Percentiles rank a stretch among this genome's conserved stretches.
Conservation (phyloP, 345 rosid genomes). For the Eutrema japonicum region DNA sequence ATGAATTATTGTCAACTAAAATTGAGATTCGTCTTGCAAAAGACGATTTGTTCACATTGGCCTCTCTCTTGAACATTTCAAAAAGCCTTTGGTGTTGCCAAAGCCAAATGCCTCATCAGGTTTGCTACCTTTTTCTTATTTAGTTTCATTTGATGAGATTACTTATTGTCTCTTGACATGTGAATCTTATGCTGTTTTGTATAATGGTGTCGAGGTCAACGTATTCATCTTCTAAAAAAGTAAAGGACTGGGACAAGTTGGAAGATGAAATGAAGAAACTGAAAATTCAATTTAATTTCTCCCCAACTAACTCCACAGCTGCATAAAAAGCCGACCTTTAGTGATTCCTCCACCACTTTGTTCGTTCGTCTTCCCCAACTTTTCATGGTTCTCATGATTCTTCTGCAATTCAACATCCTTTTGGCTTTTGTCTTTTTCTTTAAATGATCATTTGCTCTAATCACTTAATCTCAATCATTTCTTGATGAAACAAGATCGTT, state of each 20-base stretch:
- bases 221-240: constrained; percentile 85
- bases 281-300: constrained; percentile 18
- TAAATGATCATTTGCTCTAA: not conserved
- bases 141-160: not conserved
- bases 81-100: constrained; percentile 50
- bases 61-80: constrained; percentile 69
- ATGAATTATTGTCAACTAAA: constrained; percentile 71
- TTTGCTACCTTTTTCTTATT: constrained; percentile 26
- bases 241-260: constrained; percentile 81
- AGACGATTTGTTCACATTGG: constrained; percentile 76
- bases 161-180: not conserved
- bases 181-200: constrained; percentile 7
- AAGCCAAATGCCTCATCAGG: constrained; percentile 51
- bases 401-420: not conserved
- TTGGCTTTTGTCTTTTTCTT: not conserved
- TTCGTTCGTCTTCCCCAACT: not conserved
- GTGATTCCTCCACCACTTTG: not conserved
- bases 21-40: constrained; percentile 84
- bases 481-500: not conserved
- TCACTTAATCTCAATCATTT: not conserved
- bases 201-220: constrained; percentile 51
- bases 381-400: constrained; percentile 16
- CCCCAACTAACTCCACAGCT: constrained; percentile 20
- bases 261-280: constrained; percentile 86
- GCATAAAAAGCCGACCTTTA: constrained; percentile 25